Conservation (phyloP, 305 asterid genomes). For the Fraxinus paxiana region DNA sequence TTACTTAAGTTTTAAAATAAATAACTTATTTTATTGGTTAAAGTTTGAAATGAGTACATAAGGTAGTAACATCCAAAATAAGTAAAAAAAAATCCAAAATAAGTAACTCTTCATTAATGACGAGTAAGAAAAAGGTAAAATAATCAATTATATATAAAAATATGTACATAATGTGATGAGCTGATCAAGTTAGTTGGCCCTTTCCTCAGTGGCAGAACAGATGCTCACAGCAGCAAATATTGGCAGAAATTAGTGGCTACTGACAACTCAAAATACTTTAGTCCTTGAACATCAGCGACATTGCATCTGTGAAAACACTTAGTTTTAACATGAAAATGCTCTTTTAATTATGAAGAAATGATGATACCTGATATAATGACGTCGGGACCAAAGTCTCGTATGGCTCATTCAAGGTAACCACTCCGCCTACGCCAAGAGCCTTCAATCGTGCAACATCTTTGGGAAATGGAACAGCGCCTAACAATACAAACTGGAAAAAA, state of each 20-base stretch:
- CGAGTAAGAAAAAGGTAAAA: background rate
- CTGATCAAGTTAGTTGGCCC: background rate
- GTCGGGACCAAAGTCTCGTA: slow-evolving; percentile 82
- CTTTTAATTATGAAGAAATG: background rate
- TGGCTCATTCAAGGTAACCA: slow-evolving; percentile 81
- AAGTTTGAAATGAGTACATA: background rate
- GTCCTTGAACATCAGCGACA: background rate
- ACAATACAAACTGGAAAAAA: slow-evolving; percentile 39
- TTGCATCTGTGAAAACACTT: background rate
- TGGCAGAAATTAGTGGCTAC: background rate
- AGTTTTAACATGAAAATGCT: background rate
- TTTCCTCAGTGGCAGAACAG: background rate
- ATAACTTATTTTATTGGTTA: background rate
- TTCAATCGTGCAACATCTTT: slow-evolving; percentile 79
- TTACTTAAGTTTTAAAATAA: background rate
- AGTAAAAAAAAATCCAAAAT: background rate
- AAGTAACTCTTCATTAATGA: background rate
- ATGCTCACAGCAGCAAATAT: background rate
- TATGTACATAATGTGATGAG: background rate
- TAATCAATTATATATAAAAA: background rate
- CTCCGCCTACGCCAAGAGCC: slow-evolving; percentile 81
- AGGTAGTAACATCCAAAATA: background rate
- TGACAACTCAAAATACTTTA: slow-evolving; percentile 3
- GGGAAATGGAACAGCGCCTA: slow-evolving; percentile 5
- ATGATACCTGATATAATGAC: slow-evolving; percentile 59